Conservation (phyloP, 2,329 filamentous ascomycete species). For the Aspergillus viridinutans region DNA sequence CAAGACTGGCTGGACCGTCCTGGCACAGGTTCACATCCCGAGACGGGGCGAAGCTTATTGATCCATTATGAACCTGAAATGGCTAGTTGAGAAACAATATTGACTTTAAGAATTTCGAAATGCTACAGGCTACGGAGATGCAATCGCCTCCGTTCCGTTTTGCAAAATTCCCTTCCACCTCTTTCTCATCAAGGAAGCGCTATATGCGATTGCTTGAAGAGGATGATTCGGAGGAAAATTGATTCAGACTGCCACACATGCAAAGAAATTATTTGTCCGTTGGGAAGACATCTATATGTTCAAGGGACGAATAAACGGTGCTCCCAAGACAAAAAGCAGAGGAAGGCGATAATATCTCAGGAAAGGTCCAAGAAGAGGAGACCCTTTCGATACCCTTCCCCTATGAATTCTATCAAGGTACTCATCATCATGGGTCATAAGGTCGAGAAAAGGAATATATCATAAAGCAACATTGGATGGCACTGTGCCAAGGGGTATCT, state of each 20-base stretch:
- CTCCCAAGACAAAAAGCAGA: no score
- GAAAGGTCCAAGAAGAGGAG: neutral
- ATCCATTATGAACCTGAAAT: constrained; percentile 1
- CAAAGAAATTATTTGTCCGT: no score
- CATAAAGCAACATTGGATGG: constrained; percentile 6
- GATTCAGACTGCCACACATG: neutral
- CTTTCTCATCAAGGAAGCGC: constrained; percentile 36
- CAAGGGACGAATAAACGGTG: no score
- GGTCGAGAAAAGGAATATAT: neutral
- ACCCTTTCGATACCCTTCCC: neutral
- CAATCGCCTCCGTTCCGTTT: constrained; percentile 9
- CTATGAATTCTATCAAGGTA: neutral
- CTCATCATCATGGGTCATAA: neutral
- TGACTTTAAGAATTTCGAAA: constrained; percentile 17
- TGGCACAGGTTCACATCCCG: neutral
- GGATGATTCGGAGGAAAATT: constrained; percentile 15
- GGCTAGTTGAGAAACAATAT: constrained; percentile 4
- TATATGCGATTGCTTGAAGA: constrained; percentile 38
- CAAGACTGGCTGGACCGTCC: neutral
- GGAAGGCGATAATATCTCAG: neutral
- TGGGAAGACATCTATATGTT: neutral
- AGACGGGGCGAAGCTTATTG: neutral
- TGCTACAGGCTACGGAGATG: constrained; percentile 11
- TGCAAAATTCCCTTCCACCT: constrained; percentile 17
- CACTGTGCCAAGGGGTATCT: constrained; percentile 13